Percentiles rank a stretch among this genome's conserved stretches.
Conservation (phyloP, 2,329 filamentous ascomycete genomes). For the Sclerotiophoma versabilis region DNA sequence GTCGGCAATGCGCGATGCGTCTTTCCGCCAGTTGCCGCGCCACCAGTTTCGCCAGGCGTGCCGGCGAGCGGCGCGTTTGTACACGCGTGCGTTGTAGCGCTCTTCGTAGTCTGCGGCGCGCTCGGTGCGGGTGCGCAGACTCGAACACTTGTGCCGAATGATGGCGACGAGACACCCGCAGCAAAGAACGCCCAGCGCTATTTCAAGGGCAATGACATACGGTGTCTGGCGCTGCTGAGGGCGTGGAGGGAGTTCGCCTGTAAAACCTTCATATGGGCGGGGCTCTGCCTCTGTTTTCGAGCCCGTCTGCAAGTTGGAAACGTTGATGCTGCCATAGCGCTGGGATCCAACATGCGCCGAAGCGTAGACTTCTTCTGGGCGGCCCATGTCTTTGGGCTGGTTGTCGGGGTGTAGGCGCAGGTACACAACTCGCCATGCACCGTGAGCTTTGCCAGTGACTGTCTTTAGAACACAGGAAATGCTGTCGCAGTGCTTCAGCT, state of each 20-base stretch:
- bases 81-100: slow-evolving; percentile 59
- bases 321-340: slow-evolving; percentile 24
- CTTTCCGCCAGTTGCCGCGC: slow-evolving; percentile 44
- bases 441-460: slow-evolving; percentile 46
- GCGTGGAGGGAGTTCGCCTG: slow-evolving; percentile 28
- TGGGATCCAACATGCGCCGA: slow-evolving; percentile 29
- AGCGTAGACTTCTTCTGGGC: slow-evolving; percentile 30
- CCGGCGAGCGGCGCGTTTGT: slow-evolving; percentile 60
- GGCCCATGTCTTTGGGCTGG: slow-evolving; percentile 35
- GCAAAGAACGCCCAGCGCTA: slow-evolving; percentile 55
- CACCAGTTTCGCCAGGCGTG: slow-evolving; percentile 61
- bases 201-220: slow-evolving; percentile 52
- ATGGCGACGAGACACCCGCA: slow-evolving; percentile 54
- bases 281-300: slow-evolving; percentile 5
- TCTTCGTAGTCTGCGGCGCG: slow-evolving; percentile 63
- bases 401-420: slow-evolving; percentile 37
- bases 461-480: slow-evolving; percentile 53
- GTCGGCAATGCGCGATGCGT: slow-evolving; percentile 46
- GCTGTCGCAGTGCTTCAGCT: slow-evolving; percentile 53
- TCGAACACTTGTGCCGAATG: slow-evolving; percentile 58
- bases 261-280: slow-evolving; percentile 23
- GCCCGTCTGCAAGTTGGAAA: no score
- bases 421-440: slow-evolving; percentile 42
- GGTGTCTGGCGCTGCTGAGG: slow-evolving; percentile 33
- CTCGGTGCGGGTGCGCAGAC: slow-evolving; percentile 59